Evolutionary conservation across 2,329 filamentous ascomycete genomes (phyloP).

Genomic region (Botrytis pseudocinerea): DNA sequence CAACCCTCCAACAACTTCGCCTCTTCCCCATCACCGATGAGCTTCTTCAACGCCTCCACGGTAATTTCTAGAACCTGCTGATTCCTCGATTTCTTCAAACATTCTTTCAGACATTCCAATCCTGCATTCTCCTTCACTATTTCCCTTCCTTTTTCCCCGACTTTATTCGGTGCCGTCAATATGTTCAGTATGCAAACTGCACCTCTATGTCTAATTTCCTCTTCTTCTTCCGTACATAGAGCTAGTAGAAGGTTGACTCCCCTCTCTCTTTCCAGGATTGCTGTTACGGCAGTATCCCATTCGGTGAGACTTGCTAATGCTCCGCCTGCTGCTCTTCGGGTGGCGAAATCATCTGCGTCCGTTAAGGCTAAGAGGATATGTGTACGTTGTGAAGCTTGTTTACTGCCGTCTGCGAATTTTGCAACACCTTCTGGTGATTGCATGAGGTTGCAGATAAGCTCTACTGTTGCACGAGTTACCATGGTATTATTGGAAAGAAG

Average conservation of each 20-base stretch:
- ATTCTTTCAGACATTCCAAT: slow-evolving; percentile 66
- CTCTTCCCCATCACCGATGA: slow-evolving; percentile 31
- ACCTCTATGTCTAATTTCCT: slow-evolving; percentile 70
- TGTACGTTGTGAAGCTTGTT: slow-evolving; percentile 70
- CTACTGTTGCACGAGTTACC: slow-evolving; percentile 79
- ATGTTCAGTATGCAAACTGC: slow-evolving; percentile 76
- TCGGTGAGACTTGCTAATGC: slow-evolving; percentile 82
- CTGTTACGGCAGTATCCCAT: slow-evolving; percentile 72
- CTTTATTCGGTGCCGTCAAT: slow-evolving; percentile 63
- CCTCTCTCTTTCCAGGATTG: slow-evolving; percentile 67
- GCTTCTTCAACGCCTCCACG: slow-evolving; percentile 67
- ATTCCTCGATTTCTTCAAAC: slow-evolving; percentile 67
- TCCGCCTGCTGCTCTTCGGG: slow-evolving; percentile 81
- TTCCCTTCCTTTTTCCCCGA: slow-evolving; percentile 60
- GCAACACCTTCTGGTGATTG: slow-evolving; percentile 65
- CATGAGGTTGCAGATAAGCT: slow-evolving; percentile 89
- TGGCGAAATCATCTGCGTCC: slow-evolving; percentile 79
- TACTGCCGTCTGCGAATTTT: slow-evolving; percentile 67
- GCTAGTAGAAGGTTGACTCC: slow-evolving; percentile 78
- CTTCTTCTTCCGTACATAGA: slow-evolving; percentile 72
- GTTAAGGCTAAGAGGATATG: slow-evolving; percentile 85
- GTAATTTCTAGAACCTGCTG: slow-evolving; percentile 70
- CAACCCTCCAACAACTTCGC: slow-evolving; percentile 6
- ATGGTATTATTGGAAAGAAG: slow-evolving; percentile 73
- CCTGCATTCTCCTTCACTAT: slow-evolving; percentile 64